phyloP scores from a whole-genome alignment of 331 rosid species.

The Acacia concinna region DNA sequence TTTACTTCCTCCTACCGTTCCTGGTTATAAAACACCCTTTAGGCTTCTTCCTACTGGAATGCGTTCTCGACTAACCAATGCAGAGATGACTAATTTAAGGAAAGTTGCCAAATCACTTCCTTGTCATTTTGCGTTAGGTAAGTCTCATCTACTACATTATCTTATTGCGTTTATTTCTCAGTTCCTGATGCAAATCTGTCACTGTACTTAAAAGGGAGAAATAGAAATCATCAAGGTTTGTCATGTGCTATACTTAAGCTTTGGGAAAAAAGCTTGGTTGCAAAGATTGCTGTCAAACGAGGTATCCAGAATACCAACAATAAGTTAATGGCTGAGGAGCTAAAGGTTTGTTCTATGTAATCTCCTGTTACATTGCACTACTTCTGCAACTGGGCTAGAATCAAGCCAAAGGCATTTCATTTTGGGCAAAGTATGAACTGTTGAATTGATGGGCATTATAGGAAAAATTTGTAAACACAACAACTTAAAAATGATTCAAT shows the following conservation, averaged over 20 bases:
- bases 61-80: constrained; percentile 72
- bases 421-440: constrained; percentile 10
- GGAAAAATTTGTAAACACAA: not conserved
- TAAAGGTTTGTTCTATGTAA: constrained; percentile 61
- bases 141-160: constrained; percentile 12
- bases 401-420: constrained; percentile 25
- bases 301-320: constrained; percentile 97
- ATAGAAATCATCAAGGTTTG: constrained; percentile 93
- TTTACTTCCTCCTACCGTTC: constrained; percentile 70
- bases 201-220: constrained; percentile 68
- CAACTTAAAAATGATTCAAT: not conserved
- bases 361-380: constrained; percentile 15
- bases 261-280: constrained; percentile 94
- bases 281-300: constrained; percentile 88
- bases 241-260: constrained; percentile 79
- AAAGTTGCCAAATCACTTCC: constrained; percentile 84
- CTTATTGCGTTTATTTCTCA: constrained; percentile 8
- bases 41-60: constrained; percentile 93
- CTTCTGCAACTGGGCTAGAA: constrained; percentile 14
- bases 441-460: constrained; percentile 6
- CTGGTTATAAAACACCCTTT: constrained; percentile 83
- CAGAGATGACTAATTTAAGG: constrained; percentile 75
- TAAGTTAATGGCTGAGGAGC: constrained; percentile 90
- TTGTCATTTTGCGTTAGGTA: constrained; percentile 97
- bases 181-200: constrained; percentile 32